phyloP scores from a whole-genome alignment of 306 rosid species.

The Myrica gale region DNA sequence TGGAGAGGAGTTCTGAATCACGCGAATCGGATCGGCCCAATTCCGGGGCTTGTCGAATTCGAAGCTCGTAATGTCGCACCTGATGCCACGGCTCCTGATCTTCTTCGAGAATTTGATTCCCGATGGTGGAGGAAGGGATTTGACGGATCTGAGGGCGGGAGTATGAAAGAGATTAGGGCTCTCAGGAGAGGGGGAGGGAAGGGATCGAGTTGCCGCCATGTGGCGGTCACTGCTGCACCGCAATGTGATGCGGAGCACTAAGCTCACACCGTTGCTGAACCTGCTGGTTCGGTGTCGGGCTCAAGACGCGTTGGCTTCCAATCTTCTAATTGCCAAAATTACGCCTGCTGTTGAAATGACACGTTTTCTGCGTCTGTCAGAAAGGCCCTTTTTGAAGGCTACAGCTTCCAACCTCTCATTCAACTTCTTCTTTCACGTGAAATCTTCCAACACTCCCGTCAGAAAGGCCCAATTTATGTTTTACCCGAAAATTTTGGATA shows the following conservation, averaged over 20 bases:
- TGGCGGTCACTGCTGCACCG: slow-evolving; percentile 34
- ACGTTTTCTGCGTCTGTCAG: not conserved
- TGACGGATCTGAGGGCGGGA: slow-evolving; percentile 16
- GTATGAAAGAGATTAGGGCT: slow-evolving; percentile 21
- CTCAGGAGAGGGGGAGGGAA: slow-evolving; percentile 34
- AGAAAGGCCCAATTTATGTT: no score
- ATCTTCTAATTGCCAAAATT: not conserved
- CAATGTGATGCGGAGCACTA: not conserved
- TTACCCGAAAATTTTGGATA: no score
- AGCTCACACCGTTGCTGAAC: not conserved
- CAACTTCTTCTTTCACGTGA: no score
- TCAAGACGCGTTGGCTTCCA: not conserved
- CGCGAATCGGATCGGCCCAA: slow-evolving; percentile 6
- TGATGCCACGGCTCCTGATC: slow-evolving; percentile 17
- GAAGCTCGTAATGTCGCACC: slow-evolving; percentile 63
- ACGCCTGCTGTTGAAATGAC: not conserved
- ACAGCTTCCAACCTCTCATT: no score
- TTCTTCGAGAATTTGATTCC: slow-evolving; percentile 21
- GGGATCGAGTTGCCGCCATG: slow-evolving; percentile 64
- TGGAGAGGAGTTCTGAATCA: slow-evolving; percentile 28
- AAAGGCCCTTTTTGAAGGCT: no score
- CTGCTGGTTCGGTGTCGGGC: not conserved
- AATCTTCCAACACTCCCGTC: no score
- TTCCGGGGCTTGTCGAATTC: slow-evolving; percentile 30
- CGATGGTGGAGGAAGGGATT: slow-evolving; percentile 15